Evolutionary conservation across 2,329 filamentous ascomycete genomes (phyloP).

Genomic region (Pestalotiopsis sp.): DNA sequence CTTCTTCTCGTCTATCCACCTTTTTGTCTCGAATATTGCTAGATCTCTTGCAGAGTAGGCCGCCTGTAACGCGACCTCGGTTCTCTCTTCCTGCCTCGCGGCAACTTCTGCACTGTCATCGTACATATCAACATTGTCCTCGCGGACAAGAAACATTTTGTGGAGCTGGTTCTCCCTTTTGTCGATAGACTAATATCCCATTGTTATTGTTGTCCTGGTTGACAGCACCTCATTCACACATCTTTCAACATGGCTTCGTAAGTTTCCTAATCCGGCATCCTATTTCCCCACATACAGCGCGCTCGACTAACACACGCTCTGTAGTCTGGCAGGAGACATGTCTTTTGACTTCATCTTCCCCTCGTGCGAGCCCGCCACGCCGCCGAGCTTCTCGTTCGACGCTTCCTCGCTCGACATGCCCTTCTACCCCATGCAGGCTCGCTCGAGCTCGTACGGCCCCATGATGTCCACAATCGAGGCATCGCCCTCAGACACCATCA

Average conservation of each 20-base stretch:
- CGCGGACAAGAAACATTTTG: conserved; percentile 9
- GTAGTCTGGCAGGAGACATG: conserved; percentile 64
- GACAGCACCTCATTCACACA: conserved; percentile 25
- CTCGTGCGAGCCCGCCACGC: conserved; percentile 52
- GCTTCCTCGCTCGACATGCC: conserved; percentile 58
- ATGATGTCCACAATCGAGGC: conserved; percentile 68
- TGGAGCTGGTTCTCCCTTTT: conserved; percentile 34
- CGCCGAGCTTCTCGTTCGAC: conserved; percentile 58
- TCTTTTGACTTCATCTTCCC: conserved; percentile 64
- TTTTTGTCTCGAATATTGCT: conserved; percentile 24
- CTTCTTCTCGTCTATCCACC: conserved; percentile 16
- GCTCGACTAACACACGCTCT: conserved; percentile 28
- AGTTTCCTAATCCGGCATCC: conserved; percentile 25
- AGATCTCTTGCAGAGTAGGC: conserved; percentile 28
- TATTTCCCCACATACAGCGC: not conserved
- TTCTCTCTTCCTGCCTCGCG: conserved; percentile 27
- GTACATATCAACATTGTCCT: conserved; percentile 19
- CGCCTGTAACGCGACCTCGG: conserved; percentile 24
- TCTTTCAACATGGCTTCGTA: conserved; percentile 45
- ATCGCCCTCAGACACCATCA: conserved; percentile 64
- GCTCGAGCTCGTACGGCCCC: conserved; percentile 67
- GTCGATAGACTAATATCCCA: conserved; percentile 30
- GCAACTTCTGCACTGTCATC: conserved; percentile 19
- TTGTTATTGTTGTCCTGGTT: conserved; percentile 26
- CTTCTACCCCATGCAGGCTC: conserved; percentile 57